phyloP scores from a whole-genome alignment of 2,329 filamentous ascomycete species.

The Aspergillus flavus region DNA sequence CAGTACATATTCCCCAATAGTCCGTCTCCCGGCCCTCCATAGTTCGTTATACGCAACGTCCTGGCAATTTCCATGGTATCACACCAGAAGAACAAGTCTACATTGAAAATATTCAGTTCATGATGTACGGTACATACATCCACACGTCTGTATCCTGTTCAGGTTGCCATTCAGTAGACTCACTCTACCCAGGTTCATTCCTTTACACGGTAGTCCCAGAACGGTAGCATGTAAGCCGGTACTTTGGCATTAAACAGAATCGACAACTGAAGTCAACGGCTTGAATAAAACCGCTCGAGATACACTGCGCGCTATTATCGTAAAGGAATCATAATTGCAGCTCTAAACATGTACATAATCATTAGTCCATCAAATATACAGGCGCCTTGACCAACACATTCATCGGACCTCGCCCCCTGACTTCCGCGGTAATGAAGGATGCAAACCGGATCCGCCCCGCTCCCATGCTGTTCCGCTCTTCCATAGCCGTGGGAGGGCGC shows the following conservation, averaged over 20 bases:
- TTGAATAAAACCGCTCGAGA: background rate
- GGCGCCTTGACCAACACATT: slow-evolving; percentile 77
- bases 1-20: too few species aligned
- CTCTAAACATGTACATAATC: slow-evolving; percentile 2
- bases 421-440: slow-evolving; percentile 73
- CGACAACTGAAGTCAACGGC: background rate
- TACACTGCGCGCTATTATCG: background rate
- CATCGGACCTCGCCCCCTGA: slow-evolving; percentile 61
- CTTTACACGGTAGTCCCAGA: background rate
- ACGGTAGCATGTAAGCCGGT: background rate
- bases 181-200: background rate
- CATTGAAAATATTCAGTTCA: too few species aligned
- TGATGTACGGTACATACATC: too few species aligned
- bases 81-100: too few species aligned
- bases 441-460: slow-evolving; percentile 68
- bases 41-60: too few species aligned
- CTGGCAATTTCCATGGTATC: too few species aligned
- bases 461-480: slow-evolving; percentile 14
- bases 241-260: background rate
- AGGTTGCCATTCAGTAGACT: background rate
- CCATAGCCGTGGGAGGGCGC: slow-evolving; percentile 7
- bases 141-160: background rate
- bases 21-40: too few species aligned
- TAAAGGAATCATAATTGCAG: background rate
- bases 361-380: slow-evolving; percentile 54